Conservation (phyloP, 345 rosid species). For the Kandelia obovata region DNA sequence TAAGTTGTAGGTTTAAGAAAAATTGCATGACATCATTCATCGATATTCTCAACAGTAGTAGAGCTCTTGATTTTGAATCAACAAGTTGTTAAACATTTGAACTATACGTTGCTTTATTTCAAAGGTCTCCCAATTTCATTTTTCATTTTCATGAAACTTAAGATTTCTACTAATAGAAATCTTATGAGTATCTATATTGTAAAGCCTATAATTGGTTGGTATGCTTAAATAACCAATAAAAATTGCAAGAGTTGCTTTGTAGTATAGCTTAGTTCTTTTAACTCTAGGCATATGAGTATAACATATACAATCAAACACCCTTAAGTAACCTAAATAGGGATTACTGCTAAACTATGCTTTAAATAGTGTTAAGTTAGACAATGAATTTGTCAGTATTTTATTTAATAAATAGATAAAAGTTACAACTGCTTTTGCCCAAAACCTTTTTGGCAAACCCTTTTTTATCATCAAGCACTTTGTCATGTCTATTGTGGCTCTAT, state of each 20-base stretch:
- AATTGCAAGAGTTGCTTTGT: neutral
- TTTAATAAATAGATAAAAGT: neutral
- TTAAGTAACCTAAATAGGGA: neutral
- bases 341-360: neutral
- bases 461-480: neutral
- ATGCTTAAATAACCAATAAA: no score
- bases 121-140: no score
- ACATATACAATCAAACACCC: neutral
- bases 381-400: neutral
- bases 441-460: neutral
- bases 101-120: accelerated
- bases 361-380: neutral
- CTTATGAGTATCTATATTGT: no score
- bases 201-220: no score
- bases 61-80: no score
- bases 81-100: no score
- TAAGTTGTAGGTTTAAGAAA: no score
- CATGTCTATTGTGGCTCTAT: neutral
- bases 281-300: neutral
- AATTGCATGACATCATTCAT: no score
- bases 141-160: no score
- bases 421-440: neutral
- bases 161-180: no score
- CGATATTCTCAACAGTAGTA: no score
- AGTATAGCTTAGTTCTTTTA: neutral